Base-by-base conservation (phyloP, 1,284 basidiomycete genomes). In the Phellinidium pouzarii region DNA sequence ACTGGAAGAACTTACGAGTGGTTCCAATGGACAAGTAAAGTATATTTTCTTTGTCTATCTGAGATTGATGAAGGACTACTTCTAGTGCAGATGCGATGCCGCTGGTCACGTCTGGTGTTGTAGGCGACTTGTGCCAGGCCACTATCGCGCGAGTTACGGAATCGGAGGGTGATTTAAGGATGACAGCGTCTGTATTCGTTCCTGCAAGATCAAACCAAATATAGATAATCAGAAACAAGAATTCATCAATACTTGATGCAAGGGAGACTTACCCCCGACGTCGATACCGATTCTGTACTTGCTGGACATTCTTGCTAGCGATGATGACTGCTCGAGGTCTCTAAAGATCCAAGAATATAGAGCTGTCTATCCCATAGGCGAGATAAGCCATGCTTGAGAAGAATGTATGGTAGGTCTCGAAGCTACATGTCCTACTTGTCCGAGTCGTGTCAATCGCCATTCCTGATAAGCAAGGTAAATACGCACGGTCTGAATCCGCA, bases 101-200 rank as follows among this genome's bases (percentile, higher is more conserved):
- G 20, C 66, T 65, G 0, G 77, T 78, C 36, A 80, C 72, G 59
- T 79, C 70, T 3, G 67, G 59, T 1, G 79, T 79, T 0, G 79
- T 81, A 6, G 71, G 69, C 3, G 75, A 66, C 61, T 82, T 82
- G 65, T 66, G 69, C 31, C 69, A 71, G 0, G 78, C 75, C 1
- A 80, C 61, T 4, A 82, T 54, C 65, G 9, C 71, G 72, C 43
- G 70, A 64, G 17, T 68, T 31, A 25, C 69, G 6, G 65, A 62
- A 3, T 59, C 63, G 31, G 61, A 62, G 3, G 69, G 62, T 7
- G 74, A 64, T 60, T 77, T 73, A 50, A 80, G 71, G 25, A 81
- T 67, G 27, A 78, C 78, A 26, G 73, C 73, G 57, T 80, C 78
- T 1, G 75, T 77, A 59, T 76, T 78, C 7, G 74, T 75, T 25